Conservation (phyloP, 148 eudicot genomes). For the Heliamphora exappendiculata region DNA sequence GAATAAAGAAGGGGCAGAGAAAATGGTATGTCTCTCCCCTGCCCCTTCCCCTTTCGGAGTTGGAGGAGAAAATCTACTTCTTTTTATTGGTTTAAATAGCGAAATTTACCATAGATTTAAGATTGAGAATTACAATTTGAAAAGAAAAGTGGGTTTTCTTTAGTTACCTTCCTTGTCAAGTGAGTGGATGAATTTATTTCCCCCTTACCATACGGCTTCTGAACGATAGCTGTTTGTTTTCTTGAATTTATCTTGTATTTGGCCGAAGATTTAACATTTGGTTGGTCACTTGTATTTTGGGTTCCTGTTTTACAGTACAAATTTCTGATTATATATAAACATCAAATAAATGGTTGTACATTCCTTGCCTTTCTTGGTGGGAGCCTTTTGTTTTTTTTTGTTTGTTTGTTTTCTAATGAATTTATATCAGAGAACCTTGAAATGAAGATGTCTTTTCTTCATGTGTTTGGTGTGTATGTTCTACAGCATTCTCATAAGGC, state of each 20-base stretch:
- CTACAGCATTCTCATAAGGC: not conserved
- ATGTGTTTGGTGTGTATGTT: not conserved
- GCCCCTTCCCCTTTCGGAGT: not conserved
- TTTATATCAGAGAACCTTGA: not conserved
- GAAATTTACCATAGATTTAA: no score
- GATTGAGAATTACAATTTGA: no score
- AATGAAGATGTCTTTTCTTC: not conserved
- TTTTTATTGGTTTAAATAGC: no score
- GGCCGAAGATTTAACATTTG: not conserved
- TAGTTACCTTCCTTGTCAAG: no score
- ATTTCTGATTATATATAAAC: not conserved
- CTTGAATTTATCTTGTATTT: not conserved
- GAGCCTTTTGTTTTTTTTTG: not conserved
- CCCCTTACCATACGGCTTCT: no score
- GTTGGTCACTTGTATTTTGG: not conserved
- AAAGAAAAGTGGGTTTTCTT: no score
- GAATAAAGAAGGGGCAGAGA: conserved; percentile 26
- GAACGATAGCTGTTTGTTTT: not conserved
- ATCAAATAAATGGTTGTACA: not conserved
- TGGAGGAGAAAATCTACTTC: no score
- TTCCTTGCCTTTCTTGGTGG: not conserved
- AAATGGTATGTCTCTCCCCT: conserved; percentile 6
- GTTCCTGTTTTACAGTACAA: not conserved
- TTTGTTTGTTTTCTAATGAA: not conserved
- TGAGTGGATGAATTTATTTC: no score